Evolutionary conservation across 2,329 filamentous ascomycete genomes (phyloP).

Genomic region (Neopestalotiopsis clavispora): DNA sequence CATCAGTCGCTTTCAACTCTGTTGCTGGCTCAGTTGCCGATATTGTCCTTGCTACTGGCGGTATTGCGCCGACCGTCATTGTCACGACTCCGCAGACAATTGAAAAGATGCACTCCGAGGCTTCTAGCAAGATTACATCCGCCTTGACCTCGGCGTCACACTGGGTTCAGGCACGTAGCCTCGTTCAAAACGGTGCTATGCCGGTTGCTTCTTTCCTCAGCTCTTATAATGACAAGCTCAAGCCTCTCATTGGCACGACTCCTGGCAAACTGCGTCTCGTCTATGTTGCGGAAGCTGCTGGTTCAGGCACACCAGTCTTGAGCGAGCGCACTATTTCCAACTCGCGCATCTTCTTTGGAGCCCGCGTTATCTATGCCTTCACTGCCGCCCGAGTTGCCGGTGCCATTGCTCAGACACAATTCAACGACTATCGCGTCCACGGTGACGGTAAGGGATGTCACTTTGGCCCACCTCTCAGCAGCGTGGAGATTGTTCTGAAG

Average conservation of each 20-base stretch:
- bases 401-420: constrained; percentile 82
- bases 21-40: constrained; percentile 77
- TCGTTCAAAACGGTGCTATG: constrained; percentile 75
- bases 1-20: constrained; percentile 86
- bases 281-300: constrained; percentile 76
- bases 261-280: constrained; percentile 81
- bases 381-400: constrained; percentile 85
- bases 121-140: constrained; percentile 64
- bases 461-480: constrained; percentile 83
- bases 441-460: constrained; percentile 56
- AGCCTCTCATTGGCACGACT: constrained; percentile 62
- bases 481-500: constrained; percentile 76
- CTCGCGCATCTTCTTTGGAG: constrained; percentile 78
- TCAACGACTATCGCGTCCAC: constrained; percentile 81
- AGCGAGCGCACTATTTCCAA: constrained; percentile 76
- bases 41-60: constrained; percentile 73
- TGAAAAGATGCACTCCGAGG: constrained; percentile 67
- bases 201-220: constrained; percentile 68
- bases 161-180: constrained; percentile 70
- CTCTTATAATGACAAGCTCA: constrained; percentile 62
- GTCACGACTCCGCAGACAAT: constrained; percentile 79
- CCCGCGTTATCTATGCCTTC: constrained; percentile 84
- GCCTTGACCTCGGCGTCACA: constrained; percentile 71
- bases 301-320: constrained; percentile 65
- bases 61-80: constrained; percentile 81